Percentiles rank a stretch among this genome's conserved stretches.
phyloP scores from a whole-genome alignment of 1,284 basidiomycete species.

The Fomitopsis schrenkii region DNA sequence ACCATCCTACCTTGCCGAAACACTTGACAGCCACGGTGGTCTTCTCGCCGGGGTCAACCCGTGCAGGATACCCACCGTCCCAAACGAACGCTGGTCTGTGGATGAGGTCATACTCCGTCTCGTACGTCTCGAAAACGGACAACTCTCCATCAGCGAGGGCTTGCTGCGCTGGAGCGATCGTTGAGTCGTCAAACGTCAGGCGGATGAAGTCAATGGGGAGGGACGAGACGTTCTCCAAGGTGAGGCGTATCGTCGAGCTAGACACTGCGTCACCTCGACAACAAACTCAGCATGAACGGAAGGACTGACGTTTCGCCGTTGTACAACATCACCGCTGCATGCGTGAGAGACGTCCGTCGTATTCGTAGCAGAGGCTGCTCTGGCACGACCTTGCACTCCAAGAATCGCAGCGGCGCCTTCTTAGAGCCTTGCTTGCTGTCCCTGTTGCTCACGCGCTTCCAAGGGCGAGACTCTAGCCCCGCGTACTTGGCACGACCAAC shows the following conservation, averaged over 20 bases:
- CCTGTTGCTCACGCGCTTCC: slow-evolving; percentile 41
- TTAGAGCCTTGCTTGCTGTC: slow-evolving; percentile 25
- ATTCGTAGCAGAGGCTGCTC: slow-evolving; percentile 86
- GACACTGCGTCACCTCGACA: not conserved
- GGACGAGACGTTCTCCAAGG: slow-evolving; percentile 82
- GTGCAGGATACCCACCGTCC: slow-evolving; percentile 49
- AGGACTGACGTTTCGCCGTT: slow-evolving; percentile 80
- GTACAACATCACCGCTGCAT: slow-evolving; percentile 91
- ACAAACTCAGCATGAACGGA: not conserved
- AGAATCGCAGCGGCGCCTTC: slow-evolving; percentile 39
- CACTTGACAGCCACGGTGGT: slow-evolving; percentile 68
- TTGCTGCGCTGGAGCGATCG: slow-evolving; percentile 71
- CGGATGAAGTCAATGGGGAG: slow-evolving; percentile 84
- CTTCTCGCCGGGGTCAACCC: slow-evolving; percentile 72
- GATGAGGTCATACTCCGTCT: slow-evolving; percentile 82
- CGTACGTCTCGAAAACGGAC: slow-evolving; percentile 83
- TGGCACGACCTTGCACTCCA: slow-evolving; percentile 78
- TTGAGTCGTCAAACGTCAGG: slow-evolving; percentile 87
- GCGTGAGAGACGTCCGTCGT: slow-evolving; percentile 81
- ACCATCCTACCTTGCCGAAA: slow-evolving; percentile 91
- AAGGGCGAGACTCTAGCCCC: slow-evolving; percentile 65
- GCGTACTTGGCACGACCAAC: slow-evolving; percentile 63
- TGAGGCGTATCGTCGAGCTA: slow-evolving; percentile 80
- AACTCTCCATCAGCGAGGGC: slow-evolving; percentile 78
- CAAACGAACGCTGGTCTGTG: slow-evolving; percentile 81